Base-by-base conservation (phyloP, 139 green algal genomes). In the Chlamydomonas schloesseri region DNA sequence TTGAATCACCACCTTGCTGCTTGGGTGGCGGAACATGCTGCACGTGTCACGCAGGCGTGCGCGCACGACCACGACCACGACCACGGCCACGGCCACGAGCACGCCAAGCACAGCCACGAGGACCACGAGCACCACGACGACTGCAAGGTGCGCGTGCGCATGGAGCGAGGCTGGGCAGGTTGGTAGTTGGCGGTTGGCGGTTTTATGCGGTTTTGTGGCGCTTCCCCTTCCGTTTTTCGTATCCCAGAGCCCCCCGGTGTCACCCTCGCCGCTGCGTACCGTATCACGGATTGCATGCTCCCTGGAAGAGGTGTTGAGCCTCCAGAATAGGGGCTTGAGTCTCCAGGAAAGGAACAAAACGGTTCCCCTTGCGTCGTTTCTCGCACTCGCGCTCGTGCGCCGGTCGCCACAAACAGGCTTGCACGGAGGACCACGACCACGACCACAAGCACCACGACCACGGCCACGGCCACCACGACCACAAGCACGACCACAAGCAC, bases 71-170 rank as follows among this genome's bases (percentile, higher is more conserved):
- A 92, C 36, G 62, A 93, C 6, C 83, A 93, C 64, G 67, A 78
- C 67, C 87, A 96, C 68, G 64, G 90, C 23, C 84, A 95, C 73
- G 69, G 29, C 0, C 79, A 93, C 81, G 73, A 86, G 26, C 72
- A 91, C 34, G 20, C 17, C 58, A 80, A 82, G 33, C 65, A 88
- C 80, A 46, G 33, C 15, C 78, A 91, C 82, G 57, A 67, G 34
- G 75, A 88, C 67, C 34, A 84, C 76, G 67, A 53, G 47, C 58
- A 78, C 36, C 88, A 90, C 37, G 67, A 90, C n/a, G 34, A 86
- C 53, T 69, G 77, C 82, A 87, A 91, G 71, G 86, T 71, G 58
- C 67, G 60, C 24, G 31, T 60, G 50, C 14, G 15, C 42, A 10
- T 62, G 33, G 6, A n/a, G 23, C 20, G 58, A 67, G 58, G 23